Evolutionary conservation across 1,139 yeast species (phyloP), one percentile per base, ranked within the genome.

Genomic region (Saccharomyces hybrid): DNA sequence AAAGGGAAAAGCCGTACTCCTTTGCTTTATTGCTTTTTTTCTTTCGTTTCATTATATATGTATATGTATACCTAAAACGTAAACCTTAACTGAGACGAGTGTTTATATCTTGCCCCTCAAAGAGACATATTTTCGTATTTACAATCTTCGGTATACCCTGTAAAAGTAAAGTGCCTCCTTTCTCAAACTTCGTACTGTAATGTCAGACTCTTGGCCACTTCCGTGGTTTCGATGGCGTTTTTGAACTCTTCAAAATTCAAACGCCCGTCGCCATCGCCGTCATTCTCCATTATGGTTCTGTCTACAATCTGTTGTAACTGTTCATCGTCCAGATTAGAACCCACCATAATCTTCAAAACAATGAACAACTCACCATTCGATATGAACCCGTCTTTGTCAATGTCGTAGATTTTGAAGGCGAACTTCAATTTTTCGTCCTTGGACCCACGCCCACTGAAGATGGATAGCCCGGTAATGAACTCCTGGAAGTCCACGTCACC

Each of bases 271-370:
- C 95, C 95, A 66, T 95, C 98, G 46, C 72, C 69, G 67, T 95
- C 99, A 42, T 95, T 95, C 69, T 93, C 98, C 85, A 90, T 84
- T 63, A 95, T 89, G 0, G 99, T 90, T 71, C 95, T 83, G 70
- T 95, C 99, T 14, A 91, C 97, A 57, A 91, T 82, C 71, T 93
- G 99, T 70, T 95, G 99, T 59, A 95, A 76, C 66, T 93, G 97
- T 42, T 81, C 84, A 57, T 88, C 96, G 60, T 84, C 86, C 57
- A 95, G 74, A 66, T 93, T 91, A 64, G 83, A 86, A 2, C 98
- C 99, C 46, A 93, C 99, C 99, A 95, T 95, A 83, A 89, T 88
- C 72, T 93, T 88, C 75, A 95, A 78, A 48, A 95, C 98, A 51
- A 93, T 79, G 67, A 86, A 95, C 56, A 95, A 73, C 71, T 95